Evolutionary conservation across 2,329 filamentous ascomycete genomes (phyloP).

Genomic region (Fusarium pseudograminearum): DNA sequence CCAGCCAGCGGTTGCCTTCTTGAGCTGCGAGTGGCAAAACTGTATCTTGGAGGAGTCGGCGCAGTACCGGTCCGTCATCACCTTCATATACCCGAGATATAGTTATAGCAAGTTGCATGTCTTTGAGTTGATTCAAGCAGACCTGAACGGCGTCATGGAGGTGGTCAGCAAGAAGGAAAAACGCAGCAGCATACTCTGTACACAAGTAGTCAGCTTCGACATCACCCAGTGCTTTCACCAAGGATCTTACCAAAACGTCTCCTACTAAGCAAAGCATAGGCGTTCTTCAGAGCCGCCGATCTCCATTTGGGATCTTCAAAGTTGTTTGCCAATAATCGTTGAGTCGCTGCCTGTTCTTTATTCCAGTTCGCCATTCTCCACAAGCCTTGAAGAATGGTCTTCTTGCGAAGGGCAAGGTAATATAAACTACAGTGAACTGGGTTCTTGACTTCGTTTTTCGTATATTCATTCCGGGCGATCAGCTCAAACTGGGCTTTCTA

Average conservation of each 20-base stretch:
- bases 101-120: conserved; percentile 89
- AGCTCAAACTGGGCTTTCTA: conserved; percentile 79
- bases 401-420: conserved; percentile 92
- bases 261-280: conserved; percentile 93
- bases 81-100: conserved; percentile 90
- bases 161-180: conserved; percentile 91
- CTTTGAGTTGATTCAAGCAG: conserved; percentile 86
- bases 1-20: conserved; percentile 91
- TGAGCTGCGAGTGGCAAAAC: conserved; percentile 81
- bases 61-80: conserved; percentile 80
- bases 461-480: conserved; percentile 95
- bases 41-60: conserved; percentile 80
- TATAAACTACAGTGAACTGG: conserved; percentile 91
- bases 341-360: conserved; percentile 84
- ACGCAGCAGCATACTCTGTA: conserved; percentile 90
- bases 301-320: conserved; percentile 89
- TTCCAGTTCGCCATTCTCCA: conserved; percentile 97
- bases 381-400: conserved; percentile 86
- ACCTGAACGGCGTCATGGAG: conserved; percentile 88
- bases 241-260: conserved; percentile 78
- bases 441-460: conserved; percentile 86
- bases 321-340: conserved; percentile 86
- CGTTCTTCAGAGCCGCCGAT: conserved; percentile 92
- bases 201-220: conserved; percentile 53
- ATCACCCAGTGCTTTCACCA: not conserved